A percentile compares a stretch with the other conserved stretches of the same genome.
Evolutionary conservation across 2,329 filamentous ascomycete species (phyloP).

Genomic region (Epichloe sp.): DNA sequence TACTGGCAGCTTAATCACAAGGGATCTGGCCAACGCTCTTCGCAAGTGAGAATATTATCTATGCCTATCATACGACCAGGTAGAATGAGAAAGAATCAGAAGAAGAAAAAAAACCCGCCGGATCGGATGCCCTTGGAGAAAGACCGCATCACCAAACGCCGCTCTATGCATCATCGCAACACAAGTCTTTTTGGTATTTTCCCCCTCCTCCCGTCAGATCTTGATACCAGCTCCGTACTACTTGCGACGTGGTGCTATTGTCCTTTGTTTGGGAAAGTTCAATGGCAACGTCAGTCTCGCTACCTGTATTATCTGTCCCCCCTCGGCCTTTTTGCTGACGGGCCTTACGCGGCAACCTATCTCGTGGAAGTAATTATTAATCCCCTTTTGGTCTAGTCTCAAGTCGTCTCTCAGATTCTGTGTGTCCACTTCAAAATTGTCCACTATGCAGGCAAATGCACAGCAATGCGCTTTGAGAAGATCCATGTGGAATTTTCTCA

Average conservation of each 20-base stretch:
- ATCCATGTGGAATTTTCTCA: conserved; percentile 61
- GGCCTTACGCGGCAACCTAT: conserved; percentile 57
- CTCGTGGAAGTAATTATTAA: conserved; percentile 61
- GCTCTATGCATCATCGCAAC: conserved; percentile 4
- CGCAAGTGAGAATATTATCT: no score
- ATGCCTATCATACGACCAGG: no score
- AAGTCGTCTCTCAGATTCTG: conserved; percentile 59
- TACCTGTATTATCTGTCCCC: conserved; percentile 38
- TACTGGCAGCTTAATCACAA: no score
- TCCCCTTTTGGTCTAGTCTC: conserved; percentile 55
- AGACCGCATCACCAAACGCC: conserved; percentile 3
- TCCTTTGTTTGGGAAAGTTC: conserved; percentile 58
- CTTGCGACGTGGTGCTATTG: conserved; percentile 20
- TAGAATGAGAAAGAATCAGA: background rate
- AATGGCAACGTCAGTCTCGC: conserved; percentile 67
- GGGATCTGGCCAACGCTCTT: no score
- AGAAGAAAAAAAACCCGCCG: background rate
- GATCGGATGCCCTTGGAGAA: background rate
- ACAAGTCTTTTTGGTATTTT: background rate
- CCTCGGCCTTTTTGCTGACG: conserved; percentile 48
- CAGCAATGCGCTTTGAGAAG: conserved; percentile 62
- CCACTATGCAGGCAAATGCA: conserved; percentile 56
- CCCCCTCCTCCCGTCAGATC: background rate
- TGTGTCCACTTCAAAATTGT: conserved; percentile 61
- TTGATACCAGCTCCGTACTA: background rate